Conservation (phyloP, 208 protist species). For the Hexamita inflata region DNA sequence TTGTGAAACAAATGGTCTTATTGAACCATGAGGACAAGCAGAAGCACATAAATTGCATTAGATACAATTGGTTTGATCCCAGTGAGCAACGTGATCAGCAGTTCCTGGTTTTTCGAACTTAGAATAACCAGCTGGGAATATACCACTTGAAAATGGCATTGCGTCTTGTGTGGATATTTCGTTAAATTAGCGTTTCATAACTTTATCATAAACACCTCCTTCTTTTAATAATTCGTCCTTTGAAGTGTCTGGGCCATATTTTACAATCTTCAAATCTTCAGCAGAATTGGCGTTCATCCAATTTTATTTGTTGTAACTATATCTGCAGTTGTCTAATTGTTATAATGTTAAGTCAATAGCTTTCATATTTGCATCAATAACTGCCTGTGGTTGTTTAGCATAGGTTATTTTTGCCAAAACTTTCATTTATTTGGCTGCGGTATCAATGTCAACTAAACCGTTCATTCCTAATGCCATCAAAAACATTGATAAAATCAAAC, state of each 20-base stretch:
- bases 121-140: slow-evolving; percentile 14
- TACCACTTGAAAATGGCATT: background rate
- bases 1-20: slow-evolving; percentile 54
- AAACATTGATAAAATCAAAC: background rate
- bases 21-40: slow-evolving; percentile 56
- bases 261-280: background rate
- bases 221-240: background rate
- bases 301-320: background rate
- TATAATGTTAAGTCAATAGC: slow-evolving; percentile 27
- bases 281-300: background rate
- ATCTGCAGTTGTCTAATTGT: background rate
- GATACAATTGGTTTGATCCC: slow-evolving; percentile 53
- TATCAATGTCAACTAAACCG: background rate
- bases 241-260: background rate
- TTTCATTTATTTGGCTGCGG: slow-evolving; percentile 15
- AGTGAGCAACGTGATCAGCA: slow-evolving; percentile 46
- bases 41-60: slow-evolving; percentile 59
- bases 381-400: slow-evolving; percentile 20
- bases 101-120: slow-evolving; percentile 50
- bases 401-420: slow-evolving; percentile 27
- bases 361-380: slow-evolving; percentile 33
- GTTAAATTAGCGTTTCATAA: background rate
- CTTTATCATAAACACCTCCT: too few species aligned
- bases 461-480: background rate
- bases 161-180: background rate